Percentiles rank a stretch among this genome's conserved stretches.
Conservation (phyloP, 2,329 filamentous ascomycete genomes). For the Trichoderma gracile region DNA sequence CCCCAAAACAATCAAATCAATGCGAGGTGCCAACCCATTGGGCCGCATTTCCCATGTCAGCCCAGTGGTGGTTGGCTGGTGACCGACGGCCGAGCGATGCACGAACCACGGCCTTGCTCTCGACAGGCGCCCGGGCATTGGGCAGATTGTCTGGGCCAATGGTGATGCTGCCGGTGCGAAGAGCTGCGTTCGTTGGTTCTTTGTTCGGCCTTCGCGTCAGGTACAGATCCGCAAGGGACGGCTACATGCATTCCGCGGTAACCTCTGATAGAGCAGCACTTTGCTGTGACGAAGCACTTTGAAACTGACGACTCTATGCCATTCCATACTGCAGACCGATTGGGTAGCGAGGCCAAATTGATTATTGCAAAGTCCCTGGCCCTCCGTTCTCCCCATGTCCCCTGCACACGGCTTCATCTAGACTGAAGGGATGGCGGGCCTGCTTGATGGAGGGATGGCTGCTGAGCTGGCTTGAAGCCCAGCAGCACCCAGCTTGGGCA, state of each 20-base stretch:
- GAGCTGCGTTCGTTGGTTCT: constrained; percentile 1
- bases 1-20: not conserved
- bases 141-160: constrained; percentile 23
- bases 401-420: not conserved
- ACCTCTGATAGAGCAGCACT: constrained; percentile 14
- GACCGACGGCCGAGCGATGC: constrained; percentile 1
- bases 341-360: constrained; percentile 5
- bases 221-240: constrained; percentile 18
- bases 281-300: not conserved
- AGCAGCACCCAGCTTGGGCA: constrained; percentile 24
- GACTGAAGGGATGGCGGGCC: constrained; percentile 7
- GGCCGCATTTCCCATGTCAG: constrained; percentile 16
- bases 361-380: not conserved
- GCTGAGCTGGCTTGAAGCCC: constrained; percentile 27
- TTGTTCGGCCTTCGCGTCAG: not conserved
- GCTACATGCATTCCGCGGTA: constrained; percentile 21
- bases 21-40: constrained; percentile 18
- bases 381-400: constrained; percentile 16
- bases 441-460: constrained; percentile 23
- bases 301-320: constrained; percentile 3
- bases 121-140: constrained; percentile 9
- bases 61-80: constrained; percentile 26
- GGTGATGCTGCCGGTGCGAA: constrained; percentile 6
- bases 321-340: not conserved
- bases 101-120: constrained; percentile 14